Percentiles rank a stretch among this genome's conserved stretches.
Evolutionary conservation across 2,329 filamentous ascomycete genomes (phyloP).

Genomic region (Ascochyta lentis): DNA sequence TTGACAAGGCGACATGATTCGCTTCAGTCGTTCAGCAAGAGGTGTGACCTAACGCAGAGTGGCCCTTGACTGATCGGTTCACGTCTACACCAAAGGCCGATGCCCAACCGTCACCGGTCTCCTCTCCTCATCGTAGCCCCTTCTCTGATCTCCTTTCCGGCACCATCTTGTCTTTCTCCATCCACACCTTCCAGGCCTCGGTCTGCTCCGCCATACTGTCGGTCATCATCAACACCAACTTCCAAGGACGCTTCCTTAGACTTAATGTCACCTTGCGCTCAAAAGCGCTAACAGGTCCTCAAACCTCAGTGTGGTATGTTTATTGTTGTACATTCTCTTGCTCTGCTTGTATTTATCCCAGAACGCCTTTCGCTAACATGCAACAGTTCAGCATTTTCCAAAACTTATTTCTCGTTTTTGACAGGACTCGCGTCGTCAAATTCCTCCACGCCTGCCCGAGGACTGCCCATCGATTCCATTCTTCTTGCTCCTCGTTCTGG

Average conservation of each 20-base stretch:
- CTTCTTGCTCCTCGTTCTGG: constrained; percentile 21
- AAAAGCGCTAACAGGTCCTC: neutral
- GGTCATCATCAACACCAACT: neutral
- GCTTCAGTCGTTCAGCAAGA: neutral
- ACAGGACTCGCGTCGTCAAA: constrained; percentile 4
- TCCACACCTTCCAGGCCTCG: neutral
- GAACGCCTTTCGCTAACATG: constrained; percentile 15
- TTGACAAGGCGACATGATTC: neutral
- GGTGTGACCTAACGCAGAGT: neutral
- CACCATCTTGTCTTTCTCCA: neutral
- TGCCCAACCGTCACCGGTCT: neutral
- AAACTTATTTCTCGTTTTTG: neutral
- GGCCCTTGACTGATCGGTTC: neutral
- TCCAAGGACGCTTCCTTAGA: neutral
- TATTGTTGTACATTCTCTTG: constrained; percentile 10
- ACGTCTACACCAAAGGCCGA: neutral
- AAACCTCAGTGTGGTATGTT: neutral
- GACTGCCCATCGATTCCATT: constrained; percentile 11
- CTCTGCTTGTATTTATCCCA: neutral
- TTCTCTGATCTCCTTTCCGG: neutral
- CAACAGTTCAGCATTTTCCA: neutral
- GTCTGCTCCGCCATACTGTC: neutral
- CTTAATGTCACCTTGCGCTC: neutral
- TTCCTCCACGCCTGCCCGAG: constrained; percentile 4
- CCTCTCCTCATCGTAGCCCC: neutral